phyloP scores from a whole-genome alignment of 106 monocot genomes.

The Phalaenopsis aphrodite region DNA sequence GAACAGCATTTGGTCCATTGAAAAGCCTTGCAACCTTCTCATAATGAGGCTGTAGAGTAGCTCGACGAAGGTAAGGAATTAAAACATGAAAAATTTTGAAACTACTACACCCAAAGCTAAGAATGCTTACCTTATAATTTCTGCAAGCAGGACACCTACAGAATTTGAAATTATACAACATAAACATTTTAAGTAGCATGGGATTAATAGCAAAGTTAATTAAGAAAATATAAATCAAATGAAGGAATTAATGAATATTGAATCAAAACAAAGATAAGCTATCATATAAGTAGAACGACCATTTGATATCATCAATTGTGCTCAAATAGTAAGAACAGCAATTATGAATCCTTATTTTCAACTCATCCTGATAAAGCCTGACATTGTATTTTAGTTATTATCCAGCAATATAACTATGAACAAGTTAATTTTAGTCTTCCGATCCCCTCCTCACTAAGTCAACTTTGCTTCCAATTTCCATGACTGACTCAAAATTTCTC shows the following conservation, averaged over 20 bases:
- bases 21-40: slow-evolving; percentile 95
- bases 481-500: not conserved
- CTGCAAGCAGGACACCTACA: slow-evolving; percentile 95
- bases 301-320: not conserved
- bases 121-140: slow-evolving; percentile 87
- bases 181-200: not conserved
- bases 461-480: not conserved
- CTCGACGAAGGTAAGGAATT: not conserved
- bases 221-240: not conserved
- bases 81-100: slow-evolving; percentile 6
- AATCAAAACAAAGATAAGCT: not conserved
- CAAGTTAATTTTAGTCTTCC: not conserved
- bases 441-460: not conserved
- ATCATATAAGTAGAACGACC: not conserved
- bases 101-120: slow-evolving; percentile 3
- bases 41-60: slow-evolving; percentile 72
- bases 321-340: not conserved
- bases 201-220: not conserved
- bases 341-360: not conserved
- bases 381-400: not conserved
- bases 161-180: not conserved
- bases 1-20: slow-evolving; percentile 84
- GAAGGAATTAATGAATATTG: not conserved
- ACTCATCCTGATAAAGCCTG: not conserved
- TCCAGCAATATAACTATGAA: not conserved